Evolutionary conservation across 345 rosid species (phyloP).

Genomic region (Dimocarpus longan): DNA sequence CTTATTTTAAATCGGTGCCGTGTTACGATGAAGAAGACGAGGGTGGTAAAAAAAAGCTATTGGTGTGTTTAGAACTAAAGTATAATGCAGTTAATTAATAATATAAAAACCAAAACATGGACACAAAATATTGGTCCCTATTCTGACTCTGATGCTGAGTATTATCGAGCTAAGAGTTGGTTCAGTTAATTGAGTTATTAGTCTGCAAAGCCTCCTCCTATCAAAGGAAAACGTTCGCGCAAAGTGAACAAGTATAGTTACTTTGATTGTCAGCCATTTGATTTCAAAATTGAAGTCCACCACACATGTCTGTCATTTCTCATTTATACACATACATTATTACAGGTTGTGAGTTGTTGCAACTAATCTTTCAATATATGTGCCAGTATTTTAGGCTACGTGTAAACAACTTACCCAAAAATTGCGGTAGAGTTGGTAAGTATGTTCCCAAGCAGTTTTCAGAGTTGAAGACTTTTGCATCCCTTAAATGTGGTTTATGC

Average conservation of each 20-base stretch:
- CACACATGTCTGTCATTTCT: background rate
- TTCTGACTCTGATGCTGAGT: background rate
- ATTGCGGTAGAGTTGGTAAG: background rate
- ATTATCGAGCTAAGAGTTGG: too few species aligned
- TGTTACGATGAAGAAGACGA: too few species aligned
- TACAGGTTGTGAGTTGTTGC: conserved; percentile 4
- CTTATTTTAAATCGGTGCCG: too few species aligned
- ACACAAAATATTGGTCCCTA: too few species aligned
- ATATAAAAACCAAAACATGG: too few species aligned
- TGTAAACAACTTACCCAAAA: background rate
- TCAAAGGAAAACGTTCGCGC: background rate
- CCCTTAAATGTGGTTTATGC: background rate
- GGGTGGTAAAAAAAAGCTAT: too few species aligned
- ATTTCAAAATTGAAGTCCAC: background rate
- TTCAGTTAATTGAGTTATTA: too few species aligned
- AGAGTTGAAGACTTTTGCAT: background rate
- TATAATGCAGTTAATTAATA: background rate
- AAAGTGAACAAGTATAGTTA: background rate
- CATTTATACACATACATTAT: background rate
- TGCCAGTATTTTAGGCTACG: background rate
- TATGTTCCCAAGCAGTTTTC: conserved; percentile 1
- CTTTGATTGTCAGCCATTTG: background rate
- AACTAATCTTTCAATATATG: conserved; percentile 4
- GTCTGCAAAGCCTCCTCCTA: too few species aligned
- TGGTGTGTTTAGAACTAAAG: background rate